phyloP scores from a whole-genome alignment of 352 stramenopile species.

The Phytophthora rubi region DNA sequence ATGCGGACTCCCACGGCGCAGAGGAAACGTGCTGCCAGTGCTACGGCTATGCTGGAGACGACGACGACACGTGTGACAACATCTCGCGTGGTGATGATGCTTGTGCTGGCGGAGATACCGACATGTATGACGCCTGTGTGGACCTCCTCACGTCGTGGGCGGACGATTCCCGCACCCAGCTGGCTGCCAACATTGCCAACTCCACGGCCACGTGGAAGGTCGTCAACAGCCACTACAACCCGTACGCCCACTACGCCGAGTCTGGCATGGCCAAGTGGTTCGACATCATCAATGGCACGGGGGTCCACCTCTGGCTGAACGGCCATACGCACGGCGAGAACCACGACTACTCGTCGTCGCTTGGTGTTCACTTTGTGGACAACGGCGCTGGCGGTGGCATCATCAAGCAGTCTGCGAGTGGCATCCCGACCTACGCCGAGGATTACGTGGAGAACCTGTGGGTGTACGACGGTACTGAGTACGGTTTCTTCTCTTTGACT shows the following conservation, averaged over 20 bases:
- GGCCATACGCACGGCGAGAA: conserved; percentile 72
- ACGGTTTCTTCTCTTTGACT: conserved; percentile 68
- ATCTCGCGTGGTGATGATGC: conserved; percentile 47
- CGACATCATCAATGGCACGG: conserved; percentile 46
- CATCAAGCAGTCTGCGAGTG: conserved; percentile 69
- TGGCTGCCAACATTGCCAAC: conserved; percentile 47
- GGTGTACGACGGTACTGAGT: conserved; percentile 61
- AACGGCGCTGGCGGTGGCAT: conserved; percentile 79
- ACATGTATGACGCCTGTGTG: conserved; percentile 53
- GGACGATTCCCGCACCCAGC: conserved; percentile 49
- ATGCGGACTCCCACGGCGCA: conserved; percentile 56
- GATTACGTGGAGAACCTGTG: conserved; percentile 66
- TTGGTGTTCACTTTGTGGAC: conserved; percentile 76
- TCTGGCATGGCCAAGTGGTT: conserved; percentile 47
- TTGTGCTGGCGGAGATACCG: conserved; percentile 47
- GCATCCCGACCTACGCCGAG: conserved; percentile 60
- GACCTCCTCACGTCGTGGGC: conserved; percentile 48
- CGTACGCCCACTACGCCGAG: conserved; percentile 53
- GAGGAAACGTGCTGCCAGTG: conserved; percentile 63
- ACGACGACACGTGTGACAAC: conserved; percentile 52
- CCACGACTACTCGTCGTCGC: conserved; percentile 60
- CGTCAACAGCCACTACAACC: conserved; percentile 71
- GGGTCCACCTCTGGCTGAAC: conserved; percentile 50
- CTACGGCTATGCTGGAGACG: conserved; percentile 56
- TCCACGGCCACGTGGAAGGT: conserved; percentile 73